These are phyloP conservation scores for Rhizomucor pusillus DNA, from an alignment of 371 early-diverging fungal species.

Conservation along the genomic window DNA sequence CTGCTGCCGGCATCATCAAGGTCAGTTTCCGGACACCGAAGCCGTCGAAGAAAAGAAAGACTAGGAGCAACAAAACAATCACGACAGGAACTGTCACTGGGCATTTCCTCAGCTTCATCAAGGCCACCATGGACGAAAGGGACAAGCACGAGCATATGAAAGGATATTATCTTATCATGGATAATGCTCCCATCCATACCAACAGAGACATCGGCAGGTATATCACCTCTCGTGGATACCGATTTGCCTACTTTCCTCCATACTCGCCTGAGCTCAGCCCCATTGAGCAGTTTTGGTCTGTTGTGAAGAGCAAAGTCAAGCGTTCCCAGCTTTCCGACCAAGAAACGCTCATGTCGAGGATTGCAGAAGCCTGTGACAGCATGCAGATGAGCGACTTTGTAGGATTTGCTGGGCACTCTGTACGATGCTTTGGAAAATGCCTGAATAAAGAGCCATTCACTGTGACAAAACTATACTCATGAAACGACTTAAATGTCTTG, in stretches of 20 bases:
- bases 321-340: no score
- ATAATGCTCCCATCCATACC: no score
- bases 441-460: background rate
- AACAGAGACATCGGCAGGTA: no score
- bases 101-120: constrained; percentile 18
- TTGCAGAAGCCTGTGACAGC: no score
- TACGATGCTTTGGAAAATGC: background rate
- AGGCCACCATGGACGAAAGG: constrained; percentile 11
- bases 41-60: constrained; percentile 7
- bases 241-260: background rate
- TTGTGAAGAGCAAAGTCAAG: no score
- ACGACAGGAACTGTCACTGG: constrained; percentile 16
- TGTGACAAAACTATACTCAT: no score
- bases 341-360: no score
- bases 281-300: constrained; percentile 4
- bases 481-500: no score
- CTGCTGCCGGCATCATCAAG: constrained; percentile 1
- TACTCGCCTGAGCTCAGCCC: constrained; percentile 4
- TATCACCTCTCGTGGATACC: constrained; percentile 1
- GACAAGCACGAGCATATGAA: constrained; percentile 17
- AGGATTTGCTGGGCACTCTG: no score
- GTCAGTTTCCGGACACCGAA: background rate
- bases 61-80: constrained; percentile 7
- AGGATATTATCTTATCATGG: no score
- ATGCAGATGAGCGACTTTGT: no score